Conservation (phyloP, 352 stramenopile species). For the Pilasporangium apinafurcum region DNA sequence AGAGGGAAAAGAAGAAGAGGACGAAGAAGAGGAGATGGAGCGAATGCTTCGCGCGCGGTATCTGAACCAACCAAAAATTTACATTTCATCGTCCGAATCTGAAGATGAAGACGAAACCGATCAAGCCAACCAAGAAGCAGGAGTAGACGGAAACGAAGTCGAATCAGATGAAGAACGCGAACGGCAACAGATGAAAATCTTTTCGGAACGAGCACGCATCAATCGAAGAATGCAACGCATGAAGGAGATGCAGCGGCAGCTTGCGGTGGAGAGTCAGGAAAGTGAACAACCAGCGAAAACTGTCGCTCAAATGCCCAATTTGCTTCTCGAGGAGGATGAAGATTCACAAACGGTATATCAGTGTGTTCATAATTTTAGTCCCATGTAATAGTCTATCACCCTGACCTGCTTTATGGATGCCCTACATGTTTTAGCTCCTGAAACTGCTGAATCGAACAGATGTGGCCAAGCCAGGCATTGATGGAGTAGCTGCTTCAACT, state of each 20-base stretch:
- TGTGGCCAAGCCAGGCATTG: conserved; percentile 7
- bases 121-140: conserved; percentile 11
- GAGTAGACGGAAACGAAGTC: conserved; percentile 34
- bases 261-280: conserved; percentile 35
- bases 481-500: neutral
- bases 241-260: conserved; percentile 69
- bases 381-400: too few species aligned
- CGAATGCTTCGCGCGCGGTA: conserved; percentile 65
- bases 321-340: conserved; percentile 73
- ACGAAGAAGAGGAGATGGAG: conserved; percentile 83
- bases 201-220: conserved; percentile 72
- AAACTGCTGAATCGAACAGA: conserved; percentile 58
- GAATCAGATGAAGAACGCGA: conserved; percentile 79
- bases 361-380: neutral
- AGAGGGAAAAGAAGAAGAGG: conserved; percentile 37
- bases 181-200: conserved; percentile 81
- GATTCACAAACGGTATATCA: conserved; percentile 59
- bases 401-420: conserved; percentile 1
- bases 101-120: conserved; percentile 51
- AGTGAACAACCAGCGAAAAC: conserved; percentile 15
- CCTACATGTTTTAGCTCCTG: conserved; percentile 24
- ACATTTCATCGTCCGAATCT: conserved; percentile 83
- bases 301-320: conserved; percentile 26
- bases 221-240: conserved; percentile 84
- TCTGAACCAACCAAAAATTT: conserved; percentile 77